Evolutionary conservation across 1,284 basidiomycete genomes (phyloP), one percentile per base, ranked within the genome.

Genomic region (Apiotrichum mycotoxinovorans): DNA sequence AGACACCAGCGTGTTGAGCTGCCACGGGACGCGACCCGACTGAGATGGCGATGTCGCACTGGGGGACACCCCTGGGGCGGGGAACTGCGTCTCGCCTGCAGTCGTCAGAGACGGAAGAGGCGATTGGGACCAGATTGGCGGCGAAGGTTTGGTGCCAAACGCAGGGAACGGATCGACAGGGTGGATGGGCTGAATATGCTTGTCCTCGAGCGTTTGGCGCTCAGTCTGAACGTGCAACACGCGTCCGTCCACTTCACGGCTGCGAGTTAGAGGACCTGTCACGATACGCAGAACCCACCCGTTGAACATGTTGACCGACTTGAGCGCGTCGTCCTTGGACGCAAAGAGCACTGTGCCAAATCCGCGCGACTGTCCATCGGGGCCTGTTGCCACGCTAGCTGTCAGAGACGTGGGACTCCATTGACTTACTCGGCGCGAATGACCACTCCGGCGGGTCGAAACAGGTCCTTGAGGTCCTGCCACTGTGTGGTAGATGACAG

Each of bases 401-500:
- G 35, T 65, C 23, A 66, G 52, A 47, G 7, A 35, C 38, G 15
- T 4, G 4, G 1, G 12, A 15, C 15, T 54, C 12, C 0, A 18
- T 11, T 5, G 14, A 68, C 69, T 62, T 46, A 73, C 70, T 96
- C 91, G 11, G 90, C 92, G 20, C 92, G 85, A 30, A 91, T 80
- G 51, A 97, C 88, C 18, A 87, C 86, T 11, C 91, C 92, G 2
- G 88, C 88, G 64, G 89, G 85, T 14, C 92, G 84, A 73, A 95
- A 92, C 3, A 95, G 82, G 69, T 96, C 92, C 75, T 95, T 95
- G 58, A 97, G 82, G 69, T 96, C 92, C 77, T 98, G 95, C 95
- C 95, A 98, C 79, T 96, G 93, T 69, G 90, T 89, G 66, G 93
- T 88, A 76, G 95, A 89, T 0, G 94, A 93, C n/a, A 97, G 83